phyloP scores from a whole-genome alignment of 257 asterid species.

The Linderniella brevidens region DNA sequence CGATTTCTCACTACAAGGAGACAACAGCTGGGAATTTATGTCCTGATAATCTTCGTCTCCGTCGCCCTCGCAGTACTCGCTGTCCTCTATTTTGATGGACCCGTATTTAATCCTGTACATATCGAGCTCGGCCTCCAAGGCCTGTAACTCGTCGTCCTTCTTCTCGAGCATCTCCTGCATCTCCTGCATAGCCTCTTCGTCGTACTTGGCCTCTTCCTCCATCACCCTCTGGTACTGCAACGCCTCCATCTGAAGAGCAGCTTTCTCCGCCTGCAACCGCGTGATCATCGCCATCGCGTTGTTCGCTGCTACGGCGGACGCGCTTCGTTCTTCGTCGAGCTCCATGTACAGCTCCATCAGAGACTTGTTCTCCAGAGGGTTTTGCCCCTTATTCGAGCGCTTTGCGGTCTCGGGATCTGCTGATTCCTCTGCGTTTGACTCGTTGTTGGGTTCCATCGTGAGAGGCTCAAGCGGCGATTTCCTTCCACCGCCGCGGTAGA shows the following conservation, averaged over 20 bases:
- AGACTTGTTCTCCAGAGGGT: constrained; percentile 49
- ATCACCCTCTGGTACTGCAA: constrained; percentile 93
- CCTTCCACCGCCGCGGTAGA: too few relatives aligned
- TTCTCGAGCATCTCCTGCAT: constrained; percentile 41
- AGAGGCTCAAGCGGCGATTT: too few relatives aligned
- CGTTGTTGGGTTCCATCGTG: too few relatives aligned
- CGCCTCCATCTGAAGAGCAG: constrained; percentile 97
- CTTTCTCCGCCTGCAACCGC: constrained; percentile 81
- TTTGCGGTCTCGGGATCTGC: constrained; percentile 22
- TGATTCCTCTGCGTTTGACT: constrained; percentile 14
- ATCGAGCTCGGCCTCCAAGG: constrained; percentile 44
- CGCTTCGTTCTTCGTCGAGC: constrained; percentile 84
- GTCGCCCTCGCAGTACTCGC: constrained; percentile 30
- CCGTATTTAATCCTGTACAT: constrained; percentile 42
- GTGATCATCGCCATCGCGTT: constrained; percentile 99
- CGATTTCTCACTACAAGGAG: constrained; percentile 23
- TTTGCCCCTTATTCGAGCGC: constrained; percentile 40
- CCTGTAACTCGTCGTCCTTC: constrained; percentile 54
- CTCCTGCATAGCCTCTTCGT: constrained; percentile 57
- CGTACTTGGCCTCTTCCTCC: constrained; percentile 93
- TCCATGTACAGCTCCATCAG: constrained; percentile 68
- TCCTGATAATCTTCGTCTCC: constrained; percentile 54
- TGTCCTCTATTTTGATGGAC: constrained; percentile 24
- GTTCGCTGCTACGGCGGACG: constrained; percentile 79
- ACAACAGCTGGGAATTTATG: constrained; percentile 19